These are phyloP conservation scores for Eucalyptus tenuipes DNA, from an alignment of 345 rosid genomes.

Conservation along the genomic window DNA sequence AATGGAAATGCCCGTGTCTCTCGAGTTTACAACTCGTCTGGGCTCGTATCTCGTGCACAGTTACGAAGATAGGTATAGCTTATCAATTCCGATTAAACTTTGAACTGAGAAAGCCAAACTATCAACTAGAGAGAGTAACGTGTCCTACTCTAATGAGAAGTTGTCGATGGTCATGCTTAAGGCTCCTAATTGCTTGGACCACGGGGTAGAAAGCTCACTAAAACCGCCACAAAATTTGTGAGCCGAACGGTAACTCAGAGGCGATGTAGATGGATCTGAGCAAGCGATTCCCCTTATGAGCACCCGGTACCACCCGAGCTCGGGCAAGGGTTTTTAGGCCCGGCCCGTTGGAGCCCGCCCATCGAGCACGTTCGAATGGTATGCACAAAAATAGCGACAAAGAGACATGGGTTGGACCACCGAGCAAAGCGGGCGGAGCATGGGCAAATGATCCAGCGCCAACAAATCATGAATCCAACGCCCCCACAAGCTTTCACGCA, in stretches of 20 bases:
- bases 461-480: not conserved
- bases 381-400: not conserved
- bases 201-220: not conserved
- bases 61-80: not conserved
- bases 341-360: not conserved
- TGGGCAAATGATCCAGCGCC: not conserved
- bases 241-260: not conserved
- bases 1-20: fast-evolving
- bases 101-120: not conserved
- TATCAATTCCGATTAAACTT: not conserved
- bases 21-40: fast-evolving
- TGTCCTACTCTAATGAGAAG: not conserved
- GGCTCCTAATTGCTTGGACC: not conserved
- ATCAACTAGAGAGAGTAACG: not conserved
- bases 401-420: not conserved
- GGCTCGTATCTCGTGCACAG: fast-evolving
- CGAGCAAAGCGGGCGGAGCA: not conserved
- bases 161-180: not conserved
- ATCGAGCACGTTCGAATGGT: not conserved
- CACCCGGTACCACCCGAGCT: not conserved
- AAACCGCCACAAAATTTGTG: not conserved
- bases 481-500: too few species aligned
- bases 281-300: not conserved
- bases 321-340: not conserved
- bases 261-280: not conserved